Percentiles rank a stretch among this genome's conserved stretches.
Conservation (phyloP, 2,329 filamentous ascomycete species). For the Colletotrichum sp. region DNA sequence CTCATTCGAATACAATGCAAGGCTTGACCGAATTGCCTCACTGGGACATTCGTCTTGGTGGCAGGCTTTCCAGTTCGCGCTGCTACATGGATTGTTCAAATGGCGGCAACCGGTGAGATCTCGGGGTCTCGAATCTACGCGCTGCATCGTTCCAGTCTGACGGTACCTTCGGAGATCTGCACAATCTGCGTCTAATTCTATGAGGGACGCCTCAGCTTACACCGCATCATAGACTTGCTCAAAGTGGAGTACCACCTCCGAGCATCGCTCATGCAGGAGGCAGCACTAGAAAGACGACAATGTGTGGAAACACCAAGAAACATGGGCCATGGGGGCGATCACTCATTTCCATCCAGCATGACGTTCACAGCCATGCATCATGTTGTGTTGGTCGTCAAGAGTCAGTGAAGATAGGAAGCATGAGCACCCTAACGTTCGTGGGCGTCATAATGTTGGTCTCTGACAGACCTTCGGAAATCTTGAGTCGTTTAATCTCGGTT, state of each 20-base stretch:
- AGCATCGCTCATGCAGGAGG: background rate
- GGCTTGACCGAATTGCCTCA: background rate
- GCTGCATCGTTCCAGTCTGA: constrained; percentile 14
- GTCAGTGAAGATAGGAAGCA: background rate
- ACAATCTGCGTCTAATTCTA: background rate
- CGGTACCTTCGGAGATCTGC: constrained; percentile 5
- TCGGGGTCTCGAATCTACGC: background rate
- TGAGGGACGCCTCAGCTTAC: background rate
- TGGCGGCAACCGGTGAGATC: background rate
- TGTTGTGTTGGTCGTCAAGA: background rate
- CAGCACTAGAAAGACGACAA: background rate
- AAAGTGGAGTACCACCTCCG: background rate
- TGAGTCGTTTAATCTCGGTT: background rate
- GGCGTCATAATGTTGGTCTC: background rate
- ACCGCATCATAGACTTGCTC: background rate
- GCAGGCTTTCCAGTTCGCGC: background rate
- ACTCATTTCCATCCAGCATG: background rate
- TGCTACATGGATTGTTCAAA: background rate
- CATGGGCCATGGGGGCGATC: background rate
- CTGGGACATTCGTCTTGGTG: background rate
- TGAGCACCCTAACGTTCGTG: background rate
- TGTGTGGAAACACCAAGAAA: background rate
- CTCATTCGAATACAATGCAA: background rate
- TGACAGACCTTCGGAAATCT: background rate
- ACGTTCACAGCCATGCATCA: background rate